Evolutionary conservation across 2,329 filamentous ascomycete species (phyloP).

Genomic region (Helotiales sp.): DNA sequence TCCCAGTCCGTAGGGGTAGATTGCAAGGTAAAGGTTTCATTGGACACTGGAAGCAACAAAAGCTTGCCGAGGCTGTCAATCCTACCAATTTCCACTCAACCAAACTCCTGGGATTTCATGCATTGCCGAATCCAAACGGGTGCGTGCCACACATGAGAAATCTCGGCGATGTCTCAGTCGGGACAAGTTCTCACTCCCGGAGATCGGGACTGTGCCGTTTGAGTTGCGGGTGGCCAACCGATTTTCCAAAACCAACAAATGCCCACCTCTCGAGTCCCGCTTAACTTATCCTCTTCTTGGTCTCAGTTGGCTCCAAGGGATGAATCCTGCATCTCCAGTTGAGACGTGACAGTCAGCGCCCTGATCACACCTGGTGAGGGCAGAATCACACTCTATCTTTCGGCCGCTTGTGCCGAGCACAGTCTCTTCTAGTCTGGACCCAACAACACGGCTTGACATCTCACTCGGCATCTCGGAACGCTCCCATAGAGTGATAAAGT

Average conservation of each 20-base stretch:
- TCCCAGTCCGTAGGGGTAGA: background rate
- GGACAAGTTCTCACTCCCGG: background rate
- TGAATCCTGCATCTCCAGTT: background rate
- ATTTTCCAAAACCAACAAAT: background rate
- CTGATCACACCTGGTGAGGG: background rate
- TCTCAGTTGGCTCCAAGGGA: background rate
- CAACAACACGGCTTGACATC: too few relatives aligned
- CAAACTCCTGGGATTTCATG: slow-evolving; percentile 9
- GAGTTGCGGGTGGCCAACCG: background rate
- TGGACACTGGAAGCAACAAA: background rate
- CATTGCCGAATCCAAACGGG: slow-evolving; percentile 1
- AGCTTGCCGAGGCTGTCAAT: background rate
- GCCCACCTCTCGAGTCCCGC: background rate
- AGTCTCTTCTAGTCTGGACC: background rate
- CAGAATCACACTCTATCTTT: background rate
- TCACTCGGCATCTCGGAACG: too few relatives aligned
- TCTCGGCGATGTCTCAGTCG: background rate
- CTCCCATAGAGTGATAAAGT: too few relatives aligned
- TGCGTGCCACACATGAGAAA: background rate
- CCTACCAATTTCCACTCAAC: slow-evolving; percentile 5
- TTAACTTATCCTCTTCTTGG: background rate
- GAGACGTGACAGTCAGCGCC: background rate
- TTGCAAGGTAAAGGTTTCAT: background rate
- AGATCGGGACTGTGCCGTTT: background rate
- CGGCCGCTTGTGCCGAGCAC: background rate